A percentile compares a stretch with the other conserved stretches of the same genome.
phyloP scores from a whole-genome alignment of 306 rosid genomes.

The peach (Prunus persica) region DNA sequence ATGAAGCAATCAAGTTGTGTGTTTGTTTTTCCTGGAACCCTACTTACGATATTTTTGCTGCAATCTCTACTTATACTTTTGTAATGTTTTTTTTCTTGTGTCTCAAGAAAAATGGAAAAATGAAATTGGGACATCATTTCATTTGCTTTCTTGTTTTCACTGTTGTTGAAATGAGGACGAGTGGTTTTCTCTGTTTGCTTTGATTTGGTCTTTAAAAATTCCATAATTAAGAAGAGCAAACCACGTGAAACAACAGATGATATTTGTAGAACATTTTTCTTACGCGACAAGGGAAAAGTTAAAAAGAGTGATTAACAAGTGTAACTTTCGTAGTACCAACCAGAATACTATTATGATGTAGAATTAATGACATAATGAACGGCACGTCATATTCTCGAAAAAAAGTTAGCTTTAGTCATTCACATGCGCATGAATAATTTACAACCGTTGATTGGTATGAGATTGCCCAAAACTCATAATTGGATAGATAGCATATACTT shows the following conservation, averaged over 20 bases:
- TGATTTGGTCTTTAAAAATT: neutral
- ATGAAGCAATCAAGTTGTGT: neutral
- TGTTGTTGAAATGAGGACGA: neutral
- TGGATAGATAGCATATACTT: neutral
- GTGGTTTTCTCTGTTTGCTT: neutral
- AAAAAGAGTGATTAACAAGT: too few species aligned
- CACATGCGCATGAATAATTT: neutral
- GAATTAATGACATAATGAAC: too few species aligned
- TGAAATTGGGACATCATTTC: neutral
- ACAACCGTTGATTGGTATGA: neutral
- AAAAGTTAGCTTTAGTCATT: too few species aligned
- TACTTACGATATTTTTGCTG: neutral
- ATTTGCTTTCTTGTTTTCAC: neutral
- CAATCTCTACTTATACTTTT: neutral
- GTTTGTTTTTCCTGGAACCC: neutral
- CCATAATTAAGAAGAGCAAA: too few species aligned
- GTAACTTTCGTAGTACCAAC: too few species aligned
- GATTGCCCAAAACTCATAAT: neutral
- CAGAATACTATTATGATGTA: too few species aligned
- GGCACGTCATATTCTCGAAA: too few species aligned
- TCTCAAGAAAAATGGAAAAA: neutral
- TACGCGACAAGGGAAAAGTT: too few species aligned
- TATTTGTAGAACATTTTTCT: too few species aligned
- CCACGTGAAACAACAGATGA: neutral
- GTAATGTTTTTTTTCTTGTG: neutral